These are phyloP conservation scores for Zygosaccharomyces siamensis DNA, from an alignment of 805 yeast genomes.

Conservation along the genomic window DNA sequence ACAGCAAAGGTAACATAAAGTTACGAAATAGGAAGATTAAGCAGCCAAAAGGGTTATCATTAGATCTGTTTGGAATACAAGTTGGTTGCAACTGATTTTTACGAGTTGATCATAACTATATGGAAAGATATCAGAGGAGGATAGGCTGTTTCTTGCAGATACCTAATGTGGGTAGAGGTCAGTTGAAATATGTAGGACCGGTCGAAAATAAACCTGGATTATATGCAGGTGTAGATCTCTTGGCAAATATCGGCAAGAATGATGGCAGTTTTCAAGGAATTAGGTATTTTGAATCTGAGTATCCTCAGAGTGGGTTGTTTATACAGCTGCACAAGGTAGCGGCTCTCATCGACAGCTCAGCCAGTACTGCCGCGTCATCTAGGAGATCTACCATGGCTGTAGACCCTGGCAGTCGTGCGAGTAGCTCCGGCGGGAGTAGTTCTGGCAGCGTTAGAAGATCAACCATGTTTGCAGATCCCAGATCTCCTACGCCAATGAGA, in stretches of 20 bases:
- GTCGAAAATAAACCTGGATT: conserved; percentile 68
- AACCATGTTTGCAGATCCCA: conserved; percentile 6
- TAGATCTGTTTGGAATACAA: neutral
- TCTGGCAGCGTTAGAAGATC: conserved; percentile 15
- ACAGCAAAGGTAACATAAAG: neutral
- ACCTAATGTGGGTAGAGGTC: conserved; percentile 69
- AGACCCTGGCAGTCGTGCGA: conserved; percentile 10
- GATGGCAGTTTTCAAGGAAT: conserved; percentile 75
- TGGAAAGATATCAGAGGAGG: conserved; percentile 22
- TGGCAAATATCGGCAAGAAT: conserved; percentile 73
- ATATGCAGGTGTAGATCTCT: conserved; percentile 83
- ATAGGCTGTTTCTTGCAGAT: conserved; percentile 39
- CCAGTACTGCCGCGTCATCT: neutral
- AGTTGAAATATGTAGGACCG: conserved; percentile 64
- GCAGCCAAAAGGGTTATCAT: neutral
- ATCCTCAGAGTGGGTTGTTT: conserved; percentile 70
- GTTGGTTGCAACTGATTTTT: neutral
- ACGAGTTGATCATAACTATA: neutral
- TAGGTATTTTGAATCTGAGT: conserved; percentile 59
- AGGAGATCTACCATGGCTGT: neutral
- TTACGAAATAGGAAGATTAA: neutral
- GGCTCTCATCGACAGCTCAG: conserved; percentile 21
- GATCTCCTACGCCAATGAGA: conserved; percentile 14
- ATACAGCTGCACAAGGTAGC: conserved; percentile 49
- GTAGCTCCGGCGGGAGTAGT: conserved; percentile 15